Evolutionary conservation across 75 land plant genomes (phyloP), one percentile per base, ranked within the genome.

Genomic region (Pinus albicaulis): DNA sequence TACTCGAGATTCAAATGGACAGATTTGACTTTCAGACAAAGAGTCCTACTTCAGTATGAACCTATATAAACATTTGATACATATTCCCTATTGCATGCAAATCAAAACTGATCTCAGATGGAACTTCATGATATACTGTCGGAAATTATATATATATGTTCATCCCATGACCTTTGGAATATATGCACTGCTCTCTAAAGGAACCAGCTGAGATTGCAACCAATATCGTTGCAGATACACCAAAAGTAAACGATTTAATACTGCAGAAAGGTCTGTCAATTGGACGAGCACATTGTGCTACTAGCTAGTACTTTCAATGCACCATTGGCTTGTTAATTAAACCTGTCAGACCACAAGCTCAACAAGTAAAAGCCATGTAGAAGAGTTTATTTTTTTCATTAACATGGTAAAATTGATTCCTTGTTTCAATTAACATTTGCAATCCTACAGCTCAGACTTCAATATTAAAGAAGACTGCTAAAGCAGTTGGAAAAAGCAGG

Each of bases 321-420:
- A 5, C 19, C 38, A 63, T 63, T 31, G 66, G 36, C 20, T 63
- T 28, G 20, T 28, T 19, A 63, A 31, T 7, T 14, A 63, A 31
- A 63, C 66, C 66, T 63, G 66, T 63, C 38, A 31, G 34, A 31
- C 66, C 66, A 63, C 31, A 63, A 63, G 66, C 6, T 31, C 17
- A 7, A 19, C 22, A 28, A 31, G 38, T 63, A 31, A 31, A 63
- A 63, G 36, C 5, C 15, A 17, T 63, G 16, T 16, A 63, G 19
- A 3, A 63, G 31, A 63, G 16, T 15, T 28, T 14, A 28, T 63
- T 28, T 3, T 28, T 63, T 63, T 28, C 34, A 15, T 28, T 63
- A 26, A 15, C 26, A 15, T 28, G 66, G 16, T 14, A 63, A 28
- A 63, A 28, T 1, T 15, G 31, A 34, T 63, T 63, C 66, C 3